Base-by-base conservation (phyloP, 2,329 filamentous ascomycete species). In the Penicillium sp. region DNA sequence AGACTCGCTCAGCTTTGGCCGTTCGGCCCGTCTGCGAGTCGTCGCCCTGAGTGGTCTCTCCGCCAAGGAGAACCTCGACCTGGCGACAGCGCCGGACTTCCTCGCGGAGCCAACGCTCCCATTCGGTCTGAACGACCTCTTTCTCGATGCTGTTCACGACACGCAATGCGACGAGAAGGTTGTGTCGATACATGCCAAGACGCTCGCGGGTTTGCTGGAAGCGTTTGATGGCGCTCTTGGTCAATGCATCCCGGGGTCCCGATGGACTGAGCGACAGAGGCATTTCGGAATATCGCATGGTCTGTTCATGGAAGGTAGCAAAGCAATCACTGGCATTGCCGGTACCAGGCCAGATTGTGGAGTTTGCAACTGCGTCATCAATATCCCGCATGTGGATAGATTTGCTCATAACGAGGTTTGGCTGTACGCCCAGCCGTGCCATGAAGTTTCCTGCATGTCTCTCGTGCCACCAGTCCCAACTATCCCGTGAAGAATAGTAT, bases 91-190 rank as follows among this genome's bases (percentile, higher is more conserved):
- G 84, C 34, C 81, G 75, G 62, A 86, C 87, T 76, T 99, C 94
- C 64, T 90, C 88, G 3, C 84, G 75, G 31, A 97, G 82, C 92
- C 93, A 99, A 62, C 90, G 90, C 77, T 96, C 92, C 88, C 92
- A 99, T 73, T 97, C 93, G 0, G 89, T 88, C 68, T 86, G 84
- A 53, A 97, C 75, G 72, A 96, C 87, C 73, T 97, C 92, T 57
- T 84, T 83, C 79, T 97, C 94, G 29, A 97, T 86, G 56, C 84
- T 88, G 75, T 97, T 97, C 59, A 97, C 87, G 2, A 97, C 85
- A 5, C 92, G 86, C 79, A 97, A 86, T 5, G 92, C 92, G 5
- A 99, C 92, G 2, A 97, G 78, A 21, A 99, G 80, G 70, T 97
- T 92, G 72, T 99, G 91, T 3, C 94, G 84, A 72, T 97, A 94